A percentile compares a stretch with the other conserved stretches of the same genome.
These are phyloP conservation scores for Diaporthe caulivora DNA, from an alignment of 2,329 filamentous ascomycete genomes.

Conservation along the genomic window DNA sequence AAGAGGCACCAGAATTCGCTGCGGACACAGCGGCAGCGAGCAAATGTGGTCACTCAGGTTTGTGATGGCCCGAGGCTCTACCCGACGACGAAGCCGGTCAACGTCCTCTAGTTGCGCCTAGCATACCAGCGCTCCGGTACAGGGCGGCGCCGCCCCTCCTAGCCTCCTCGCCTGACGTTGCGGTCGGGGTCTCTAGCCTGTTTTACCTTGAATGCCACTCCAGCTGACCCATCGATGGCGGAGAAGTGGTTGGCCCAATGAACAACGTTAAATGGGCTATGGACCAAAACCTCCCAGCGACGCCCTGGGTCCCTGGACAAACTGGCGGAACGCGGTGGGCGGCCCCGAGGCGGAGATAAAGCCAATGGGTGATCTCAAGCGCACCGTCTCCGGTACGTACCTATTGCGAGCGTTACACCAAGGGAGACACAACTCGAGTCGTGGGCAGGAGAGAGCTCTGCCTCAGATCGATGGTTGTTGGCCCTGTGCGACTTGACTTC, in stretches of 20 bases:
- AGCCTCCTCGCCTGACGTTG: conserved; percentile 20
- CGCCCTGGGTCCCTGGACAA: conserved; percentile 12
- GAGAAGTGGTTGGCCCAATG: conserved; percentile 14
- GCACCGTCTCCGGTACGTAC: conserved; percentile 24
- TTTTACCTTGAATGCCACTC: conserved; percentile 15
- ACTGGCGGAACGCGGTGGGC: conserved; percentile 1
- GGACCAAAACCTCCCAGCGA: conserved; percentile 10
- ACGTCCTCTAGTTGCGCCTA: conserved; percentile 33
- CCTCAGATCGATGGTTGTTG: conserved; percentile 21
- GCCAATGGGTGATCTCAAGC: background rate
- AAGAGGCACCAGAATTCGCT: background rate
- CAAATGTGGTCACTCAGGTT: conserved; percentile 4
- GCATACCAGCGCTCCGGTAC: conserved; percentile 36
- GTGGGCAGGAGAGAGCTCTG: conserved; percentile 1
- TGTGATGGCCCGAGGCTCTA: conserved; percentile 34
- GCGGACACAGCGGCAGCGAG: background rate
- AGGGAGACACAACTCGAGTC: conserved; percentile 22
- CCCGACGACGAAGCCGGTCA: conserved; percentile 35
- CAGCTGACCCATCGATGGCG: conserved; percentile 27
- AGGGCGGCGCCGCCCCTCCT: conserved; percentile 31
- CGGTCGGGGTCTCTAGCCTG: conserved; percentile 23
- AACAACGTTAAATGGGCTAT: conserved; percentile 4
- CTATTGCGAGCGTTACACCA: conserved; percentile 28
- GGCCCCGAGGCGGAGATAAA: background rate
- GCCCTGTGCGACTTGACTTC: conserved; percentile 27